phyloP scores from a whole-genome alignment of 202 grass and related monocot genomes.

The Schoenoplectus tabernaemontani region DNA sequence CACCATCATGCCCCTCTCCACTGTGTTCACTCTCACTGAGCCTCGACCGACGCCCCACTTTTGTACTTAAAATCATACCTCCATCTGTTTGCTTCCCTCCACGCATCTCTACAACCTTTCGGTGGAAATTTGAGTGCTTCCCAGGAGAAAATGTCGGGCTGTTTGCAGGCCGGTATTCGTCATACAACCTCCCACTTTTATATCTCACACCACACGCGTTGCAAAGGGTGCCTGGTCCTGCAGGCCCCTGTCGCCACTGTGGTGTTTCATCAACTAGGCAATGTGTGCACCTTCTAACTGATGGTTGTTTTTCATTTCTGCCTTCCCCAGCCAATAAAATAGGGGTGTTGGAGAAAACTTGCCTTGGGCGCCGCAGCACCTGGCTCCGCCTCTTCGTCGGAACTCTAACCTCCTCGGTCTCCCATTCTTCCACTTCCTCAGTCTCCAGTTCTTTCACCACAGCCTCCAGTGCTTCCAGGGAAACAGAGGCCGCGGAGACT shows the following conservation, averaged over 20 bases:
- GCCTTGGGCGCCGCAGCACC: not conserved
- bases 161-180: conserved; percentile 64
- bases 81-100: conserved; percentile 35
- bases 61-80: conserved; percentile 13
- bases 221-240: conserved; percentile 63
- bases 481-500: not conserved
- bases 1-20: conserved; percentile 45
- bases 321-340: not conserved
- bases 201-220: conserved; percentile 71
- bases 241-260: conserved; percentile 61
- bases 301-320: not conserved
- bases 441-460: not conserved
- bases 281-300: conserved; percentile 46
- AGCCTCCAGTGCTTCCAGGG: not conserved
- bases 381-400: conserved; percentile 30
- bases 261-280: conserved; percentile 60
- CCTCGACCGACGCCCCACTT: conserved; percentile 18
- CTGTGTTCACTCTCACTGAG: conserved; percentile 4
- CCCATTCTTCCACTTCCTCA: not conserved
- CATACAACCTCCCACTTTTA: conserved; percentile 56
- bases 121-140: conserved; percentile 73
- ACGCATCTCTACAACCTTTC: conserved; percentile 69
- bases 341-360: not conserved
- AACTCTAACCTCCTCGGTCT: not conserved
- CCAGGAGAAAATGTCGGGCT: conserved; percentile 57